phyloP scores from a whole-genome alignment of 2,329 filamentous ascomycete genomes.

The Trichoderma koningii region DNA sequence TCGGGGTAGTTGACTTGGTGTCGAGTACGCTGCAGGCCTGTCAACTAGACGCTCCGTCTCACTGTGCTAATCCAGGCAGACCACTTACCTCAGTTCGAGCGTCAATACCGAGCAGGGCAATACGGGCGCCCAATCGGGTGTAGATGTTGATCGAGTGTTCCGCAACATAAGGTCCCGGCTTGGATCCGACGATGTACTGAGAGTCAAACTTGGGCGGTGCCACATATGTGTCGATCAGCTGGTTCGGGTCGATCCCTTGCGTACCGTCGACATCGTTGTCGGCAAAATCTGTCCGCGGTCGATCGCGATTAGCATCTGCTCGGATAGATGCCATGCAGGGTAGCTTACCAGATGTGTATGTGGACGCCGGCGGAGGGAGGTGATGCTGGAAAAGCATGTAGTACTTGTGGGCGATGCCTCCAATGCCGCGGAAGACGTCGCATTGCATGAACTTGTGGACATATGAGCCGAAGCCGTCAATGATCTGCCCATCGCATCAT shows the following conservation, averaged over 20 bases:
- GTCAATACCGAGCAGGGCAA: slow-evolving; percentile 86
- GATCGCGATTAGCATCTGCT: background rate
- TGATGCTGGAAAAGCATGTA: slow-evolving; percentile 98
- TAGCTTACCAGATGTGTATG: slow-evolving; percentile 71
- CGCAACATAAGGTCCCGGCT: slow-evolving; percentile 84
- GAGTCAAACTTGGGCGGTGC: slow-evolving; percentile 57
- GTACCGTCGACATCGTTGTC: slow-evolving; percentile 38
- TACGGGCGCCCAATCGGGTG: slow-evolving; percentile 75
- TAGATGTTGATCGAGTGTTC: slow-evolving; percentile 87
- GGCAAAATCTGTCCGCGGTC: slow-evolving; percentile 8
- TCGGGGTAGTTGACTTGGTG: slow-evolving; percentile 94
- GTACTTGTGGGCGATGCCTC: slow-evolving; percentile 93
- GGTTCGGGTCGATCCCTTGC: slow-evolving; percentile 66
- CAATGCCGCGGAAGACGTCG: slow-evolving; percentile 87
- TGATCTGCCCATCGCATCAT: slow-evolving; percentile 58
- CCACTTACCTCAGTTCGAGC: slow-evolving; percentile 76
- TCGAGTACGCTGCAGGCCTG: slow-evolving; percentile 65
- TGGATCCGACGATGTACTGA: slow-evolving; percentile 76
- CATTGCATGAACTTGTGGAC: slow-evolving; percentile 91
- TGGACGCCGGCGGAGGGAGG: slow-evolving; percentile 78
- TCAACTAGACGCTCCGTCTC: background rate
- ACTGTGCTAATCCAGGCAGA: too few relatives aligned
- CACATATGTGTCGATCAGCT: slow-evolving; percentile 76
- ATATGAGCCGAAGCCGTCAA: slow-evolving; percentile 92
- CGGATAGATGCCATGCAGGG: too few relatives aligned